Conservation (phyloP, 352 stramenopile genomes). For the Pythium sukuiense region DNA sequence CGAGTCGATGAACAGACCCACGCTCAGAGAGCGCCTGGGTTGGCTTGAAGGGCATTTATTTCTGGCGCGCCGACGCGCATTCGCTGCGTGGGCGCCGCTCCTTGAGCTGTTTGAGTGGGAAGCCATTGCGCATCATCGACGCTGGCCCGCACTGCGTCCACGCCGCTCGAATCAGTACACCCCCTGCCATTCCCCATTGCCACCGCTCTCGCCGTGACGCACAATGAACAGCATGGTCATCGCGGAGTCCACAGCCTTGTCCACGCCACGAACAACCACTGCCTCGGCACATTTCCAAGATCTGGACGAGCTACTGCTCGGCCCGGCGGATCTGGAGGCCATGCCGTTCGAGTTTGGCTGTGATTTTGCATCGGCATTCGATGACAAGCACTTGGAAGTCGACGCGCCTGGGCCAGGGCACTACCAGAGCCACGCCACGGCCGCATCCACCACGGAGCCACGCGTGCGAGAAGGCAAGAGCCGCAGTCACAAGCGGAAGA, state of each 20-base stretch:
- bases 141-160: conserved; percentile 15
- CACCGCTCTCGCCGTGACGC: neutral
- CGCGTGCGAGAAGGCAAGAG: conserved; percentile 17
- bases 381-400: conserved; percentile 31
- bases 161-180: neutral
- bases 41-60: conserved; percentile 11
- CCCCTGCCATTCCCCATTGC: neutral
- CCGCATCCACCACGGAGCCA: neutral
- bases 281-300: conserved; percentile 24
- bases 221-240: neutral
- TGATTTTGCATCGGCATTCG: conserved; percentile 40
- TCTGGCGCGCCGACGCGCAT: neutral
- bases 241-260: neutral
- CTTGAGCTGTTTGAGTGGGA: neutral
- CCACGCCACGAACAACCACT: neutral
- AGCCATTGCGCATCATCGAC: conserved; percentile 25
- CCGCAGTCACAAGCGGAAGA: conserved; percentile 31
- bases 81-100: neutral
- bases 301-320: conserved; percentile 41
- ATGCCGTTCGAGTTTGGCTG: conserved; percentile 45
- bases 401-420: conserved; percentile 10
- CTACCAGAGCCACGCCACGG: neutral
- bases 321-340: conserved; percentile 30
- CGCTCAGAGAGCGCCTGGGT: neutral
- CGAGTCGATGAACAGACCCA: neutral